Evolutionary conservation across 768 basidiomycete species (phyloP).

Genomic region (Bullera alba): DNA sequence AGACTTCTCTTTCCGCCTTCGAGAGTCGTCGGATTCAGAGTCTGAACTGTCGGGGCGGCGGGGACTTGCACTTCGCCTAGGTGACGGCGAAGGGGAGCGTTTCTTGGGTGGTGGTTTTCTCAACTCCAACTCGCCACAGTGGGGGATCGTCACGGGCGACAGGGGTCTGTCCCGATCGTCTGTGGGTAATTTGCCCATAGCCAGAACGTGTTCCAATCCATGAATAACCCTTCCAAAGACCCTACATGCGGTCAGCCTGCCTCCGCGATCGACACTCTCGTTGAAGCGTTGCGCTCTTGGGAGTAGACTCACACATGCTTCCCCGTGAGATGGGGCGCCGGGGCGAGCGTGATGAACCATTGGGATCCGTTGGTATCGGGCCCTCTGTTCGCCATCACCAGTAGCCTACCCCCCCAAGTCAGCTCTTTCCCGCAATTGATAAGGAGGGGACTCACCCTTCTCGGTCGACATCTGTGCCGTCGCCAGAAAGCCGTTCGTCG

Average conservation of each 20-base stretch:
- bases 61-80: neutral
- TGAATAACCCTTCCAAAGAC: slow-evolving; percentile 42
- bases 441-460: slow-evolving; percentile 51
- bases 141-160: slow-evolving; percentile 60
- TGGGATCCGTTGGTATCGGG: slow-evolving; percentile 80
- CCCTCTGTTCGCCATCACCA: slow-evolving; percentile 77
- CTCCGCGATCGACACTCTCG: too few species aligned
- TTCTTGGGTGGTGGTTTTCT: slow-evolving; percentile 46
- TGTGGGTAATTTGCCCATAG: slow-evolving; percentile 59
- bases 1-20: slow-evolving; percentile 11
- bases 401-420: slow-evolving; percentile 49
- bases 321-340: slow-evolving; percentile 52
- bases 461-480: slow-evolving; percentile 48
- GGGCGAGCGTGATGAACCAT: slow-evolving; percentile 75
- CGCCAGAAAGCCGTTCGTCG: slow-evolving; percentile 65
- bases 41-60: slow-evolving; percentile 6
- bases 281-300: neutral
- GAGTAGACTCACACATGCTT: slow-evolving; percentile 40
- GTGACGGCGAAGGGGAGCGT: slow-evolving; percentile 6
- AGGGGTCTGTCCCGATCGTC: slow-evolving; percentile 70
- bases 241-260: slow-evolving; percentile 7
- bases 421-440: neutral
- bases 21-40: slow-evolving; percentile 6
- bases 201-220: slow-evolving; percentile 52
- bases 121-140: slow-evolving; percentile 79